Base-by-base conservation (phyloP, 192 early-diverging fungal species). In the Coemansia sp. region DNA sequence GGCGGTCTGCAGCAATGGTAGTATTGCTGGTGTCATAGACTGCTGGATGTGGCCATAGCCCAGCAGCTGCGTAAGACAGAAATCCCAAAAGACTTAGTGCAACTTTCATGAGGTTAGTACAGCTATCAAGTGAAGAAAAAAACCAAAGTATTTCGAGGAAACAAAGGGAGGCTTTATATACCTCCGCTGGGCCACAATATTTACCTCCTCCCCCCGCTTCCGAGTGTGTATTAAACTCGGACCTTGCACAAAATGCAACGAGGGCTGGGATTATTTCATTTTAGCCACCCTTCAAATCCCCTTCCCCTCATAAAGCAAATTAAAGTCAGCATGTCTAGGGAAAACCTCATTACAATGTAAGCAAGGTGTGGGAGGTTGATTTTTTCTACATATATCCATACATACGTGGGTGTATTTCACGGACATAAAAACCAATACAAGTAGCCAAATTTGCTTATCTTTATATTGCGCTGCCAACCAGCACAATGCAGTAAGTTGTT, bases 21-120 rank as follows among this genome's bases (percentile, higher is more conserved):
- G 67, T 57, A 39, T 54, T 72, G 13, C 73, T 70, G 8, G 41
- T 59, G 15, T 35, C 31, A 36, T 55, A 60, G 19, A 48, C 53
- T 5, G 43, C 39, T 8, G 79, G 79, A 31, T 72, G 41, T 7
- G 79, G 79, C 79, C 79, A 81, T n/a, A 68, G 41, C 2, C 57
- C 64, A 7, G 61, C 76, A 20, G 63, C 36, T 8, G 36, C 70
- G 15, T 28, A 48, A 7, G 61, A 57, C 35, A 66, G 50, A 54
- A 65, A 30, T n/a, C 57, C 61, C 12, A 64, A 15, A 5, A 68
- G 28, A 3, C 59, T 55, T 13, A 68, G 50, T 19, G 53, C 55
- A 19, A 46, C 35, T 43, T 54, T 65, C 63, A 65, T 65, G 4
- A 5, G 36, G 15, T 41, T 10, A 10, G 23, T 10, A 5, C 6